Evolutionary conservation across 73 alveolate genomes (phyloP).

Genomic region (Paramecium caudatum): DNA sequence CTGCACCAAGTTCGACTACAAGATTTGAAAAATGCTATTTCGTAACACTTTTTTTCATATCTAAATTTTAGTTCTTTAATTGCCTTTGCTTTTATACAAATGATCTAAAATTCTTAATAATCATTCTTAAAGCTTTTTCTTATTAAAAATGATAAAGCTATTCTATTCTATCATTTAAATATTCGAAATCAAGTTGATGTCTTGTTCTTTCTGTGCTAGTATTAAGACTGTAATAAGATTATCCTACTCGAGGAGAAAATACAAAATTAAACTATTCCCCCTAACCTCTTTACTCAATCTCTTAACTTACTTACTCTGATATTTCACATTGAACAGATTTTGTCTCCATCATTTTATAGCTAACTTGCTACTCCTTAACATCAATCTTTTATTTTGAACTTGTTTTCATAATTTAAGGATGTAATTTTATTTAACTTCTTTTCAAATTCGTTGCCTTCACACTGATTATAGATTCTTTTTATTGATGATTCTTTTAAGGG

Average conservation of each 20-base stretch:
- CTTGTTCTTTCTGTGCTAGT: not conserved
- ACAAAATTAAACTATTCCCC: not conserved
- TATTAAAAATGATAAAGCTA: not conserved
- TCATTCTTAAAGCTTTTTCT: constrained; percentile 45
- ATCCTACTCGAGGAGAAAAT: constrained; percentile 26
- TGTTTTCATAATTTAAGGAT: constrained; percentile 8
- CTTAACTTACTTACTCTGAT: constrained; percentile 4
- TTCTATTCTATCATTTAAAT: constrained; percentile 14
- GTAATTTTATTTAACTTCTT: constrained; percentile 9
- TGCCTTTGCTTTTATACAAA: constrained; percentile 1
- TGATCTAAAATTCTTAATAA: constrained; percentile 18
- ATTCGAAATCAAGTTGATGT: constrained; percentile 22
- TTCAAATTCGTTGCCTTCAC: not conserved
- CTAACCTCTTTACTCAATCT: constrained; percentile 19
- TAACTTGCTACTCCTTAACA: not conserved
- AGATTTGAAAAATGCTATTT: constrained; percentile 23
- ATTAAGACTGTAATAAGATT: constrained; percentile 42
- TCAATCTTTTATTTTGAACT: constrained; percentile 8
- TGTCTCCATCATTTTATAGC: not conserved
- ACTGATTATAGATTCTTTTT: too few species aligned
- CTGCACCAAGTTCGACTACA: constrained; percentile 53
- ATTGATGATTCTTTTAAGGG: constrained; percentile 22
- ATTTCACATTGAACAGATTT: constrained; percentile 23
- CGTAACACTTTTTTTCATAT: constrained; percentile 16
- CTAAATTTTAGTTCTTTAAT: not conserved